Percentiles rank a stretch among this genome's conserved stretches.
Evolutionary conservation across 1,284 basidiomycete genomes (phyloP).

Genomic region (Porogramme epimiltina): DNA sequence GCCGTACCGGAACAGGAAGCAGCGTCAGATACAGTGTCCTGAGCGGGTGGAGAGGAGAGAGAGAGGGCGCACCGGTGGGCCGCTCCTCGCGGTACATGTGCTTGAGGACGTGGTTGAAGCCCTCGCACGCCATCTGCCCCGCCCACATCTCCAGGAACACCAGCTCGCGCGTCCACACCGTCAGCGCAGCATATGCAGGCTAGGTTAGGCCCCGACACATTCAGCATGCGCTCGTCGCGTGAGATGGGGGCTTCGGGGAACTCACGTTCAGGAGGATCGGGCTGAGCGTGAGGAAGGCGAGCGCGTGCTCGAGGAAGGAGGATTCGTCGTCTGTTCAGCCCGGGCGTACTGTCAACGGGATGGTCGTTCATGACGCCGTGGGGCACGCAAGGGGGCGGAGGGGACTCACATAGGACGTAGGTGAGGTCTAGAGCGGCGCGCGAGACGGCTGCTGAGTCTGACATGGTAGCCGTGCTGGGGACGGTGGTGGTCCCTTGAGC

Average conservation of each 20-base stretch:
- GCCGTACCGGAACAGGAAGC: background rate
- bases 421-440: slow-evolving; percentile 55
- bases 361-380: background rate
- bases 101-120: slow-evolving; percentile 73
- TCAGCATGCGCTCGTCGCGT: background rate
- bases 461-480: background rate
- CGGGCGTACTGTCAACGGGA: slow-evolving; percentile 13
- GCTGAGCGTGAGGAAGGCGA: slow-evolving; percentile 64
- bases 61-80: slow-evolving; percentile 53
- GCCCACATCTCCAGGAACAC: slow-evolving; percentile 81
- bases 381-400: too few species aligned
- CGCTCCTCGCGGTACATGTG: slow-evolving; percentile 68
- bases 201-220: slow-evolving; percentile 34
- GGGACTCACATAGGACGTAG: slow-evolving; percentile 64
- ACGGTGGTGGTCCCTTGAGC: too few species aligned
- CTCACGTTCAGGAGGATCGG: slow-evolving; percentile 12
- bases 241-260: background rate
- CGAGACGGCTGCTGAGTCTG: background rate
- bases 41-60: background rate
- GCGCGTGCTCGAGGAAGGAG: slow-evolving; percentile 58
- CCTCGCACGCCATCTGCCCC: slow-evolving; percentile 78
- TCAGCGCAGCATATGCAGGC: slow-evolving; percentile 79
- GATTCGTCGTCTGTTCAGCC: slow-evolving; percentile 60
- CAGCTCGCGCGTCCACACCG: slow-evolving; percentile 77
- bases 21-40: background rate